Base-by-base conservation (phyloP, 2,329 filamentous ascomycete genomes). In the Ascomycota sp. region DNA sequence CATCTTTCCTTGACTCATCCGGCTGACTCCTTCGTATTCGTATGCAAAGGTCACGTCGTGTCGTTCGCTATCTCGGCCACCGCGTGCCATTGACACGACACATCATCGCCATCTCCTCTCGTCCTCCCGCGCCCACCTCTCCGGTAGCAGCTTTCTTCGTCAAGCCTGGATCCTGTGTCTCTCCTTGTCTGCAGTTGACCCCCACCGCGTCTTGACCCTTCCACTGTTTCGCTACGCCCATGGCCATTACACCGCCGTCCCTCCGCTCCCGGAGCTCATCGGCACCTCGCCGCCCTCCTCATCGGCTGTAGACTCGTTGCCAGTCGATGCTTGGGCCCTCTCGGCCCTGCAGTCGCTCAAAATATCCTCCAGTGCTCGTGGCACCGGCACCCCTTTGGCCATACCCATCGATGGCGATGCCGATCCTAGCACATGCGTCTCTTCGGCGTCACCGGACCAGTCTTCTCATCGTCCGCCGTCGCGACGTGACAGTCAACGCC, bases 341-440 rank as follows among this genome's bases (percentile, higher is more conserved):
- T 61, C 59, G 12, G 64, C 68, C 5, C 58, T 71, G 27, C 55
- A 64, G 41, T 63, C 59, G 27, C 61, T 65, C 27, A 63, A 54
- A 43, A 53, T 74, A 25, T 63, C 67, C 1, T 57, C 67, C 8
- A 44, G 58, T 19, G 61, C 63, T n/a, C 60, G 62, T 29, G 72
- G 71, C 31, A 68, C 68, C 3, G 66, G 69, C 27, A 62, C 66
- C 20, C 62, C 72, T 4, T 62, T 92, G 31, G 62, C 73, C 29
- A 89, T 92, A 39, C 74, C 80, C 2, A 67, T 92, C 31, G 79
- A 91, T 48, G 68, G 70, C 24, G 42, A 44, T 12, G 30, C 10
- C 13, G 5, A 12, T 7, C 9, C 13, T 11, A 20, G 20, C 19
- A 8, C 20, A 17, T 17, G 15, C 10, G n/a, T n/a, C 33, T 11